Conservation (phyloP, 257 asterid species). For the Coffea eugenioides region DNA sequence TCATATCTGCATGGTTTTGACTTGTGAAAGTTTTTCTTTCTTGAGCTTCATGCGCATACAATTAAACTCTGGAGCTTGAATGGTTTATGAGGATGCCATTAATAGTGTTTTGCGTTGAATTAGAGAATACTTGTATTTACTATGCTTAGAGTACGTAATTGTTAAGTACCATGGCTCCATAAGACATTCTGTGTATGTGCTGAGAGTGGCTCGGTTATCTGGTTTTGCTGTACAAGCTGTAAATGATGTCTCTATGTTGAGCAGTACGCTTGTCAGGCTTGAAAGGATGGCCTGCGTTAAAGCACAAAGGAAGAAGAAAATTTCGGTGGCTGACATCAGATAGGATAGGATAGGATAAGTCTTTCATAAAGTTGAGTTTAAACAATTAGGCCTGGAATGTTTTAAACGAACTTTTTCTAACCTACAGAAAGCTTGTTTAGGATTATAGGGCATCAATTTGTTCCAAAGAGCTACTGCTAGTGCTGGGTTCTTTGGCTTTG, state of each 20-base stretch:
- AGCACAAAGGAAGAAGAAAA: not conserved
- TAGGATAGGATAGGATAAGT: not conserved
- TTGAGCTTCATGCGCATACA: slow-evolving; percentile 4
- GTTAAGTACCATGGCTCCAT: not conserved
- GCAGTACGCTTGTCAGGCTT: not conserved
- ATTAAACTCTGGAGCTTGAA: not conserved
- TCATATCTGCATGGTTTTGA: not conserved
- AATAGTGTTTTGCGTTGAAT: not conserved
- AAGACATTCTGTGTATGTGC: not conserved
- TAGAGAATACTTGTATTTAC: not conserved
- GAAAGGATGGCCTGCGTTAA: not conserved
- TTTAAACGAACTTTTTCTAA: not conserved
- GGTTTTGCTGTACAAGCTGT: not conserved
- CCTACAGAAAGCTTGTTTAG: not conserved
- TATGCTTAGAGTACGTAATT: not conserved
- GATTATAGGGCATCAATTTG: not conserved
- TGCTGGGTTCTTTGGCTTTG: not conserved
- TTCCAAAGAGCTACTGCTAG: not conserved
- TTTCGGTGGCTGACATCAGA: not conserved
- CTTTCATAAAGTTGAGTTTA: not conserved
- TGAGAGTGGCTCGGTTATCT: not conserved
- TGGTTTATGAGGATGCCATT: not conserved
- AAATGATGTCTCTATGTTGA: not conserved
- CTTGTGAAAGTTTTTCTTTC: not conserved
- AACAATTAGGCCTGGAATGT: not conserved